Percentiles rank a stretch among this genome's conserved stretches.
These are phyloP conservation scores for Phytophthora litchii DNA, from an alignment of 352 stramenopile genomes.

Conservation along the genomic window DNA sequence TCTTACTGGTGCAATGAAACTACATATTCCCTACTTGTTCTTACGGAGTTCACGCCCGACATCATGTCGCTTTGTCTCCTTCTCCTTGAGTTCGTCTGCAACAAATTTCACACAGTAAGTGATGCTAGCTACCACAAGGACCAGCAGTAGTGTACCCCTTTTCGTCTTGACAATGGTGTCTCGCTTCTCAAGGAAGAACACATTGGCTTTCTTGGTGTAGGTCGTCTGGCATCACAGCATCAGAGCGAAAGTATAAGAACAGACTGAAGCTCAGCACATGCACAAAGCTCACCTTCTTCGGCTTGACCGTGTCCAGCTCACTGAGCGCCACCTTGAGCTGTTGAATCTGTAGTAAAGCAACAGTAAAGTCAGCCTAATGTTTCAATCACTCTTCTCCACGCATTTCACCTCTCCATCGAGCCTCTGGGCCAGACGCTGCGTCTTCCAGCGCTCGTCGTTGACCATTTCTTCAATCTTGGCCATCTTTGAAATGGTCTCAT, in stretches of 20 bases:
- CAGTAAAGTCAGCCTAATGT: neutral
- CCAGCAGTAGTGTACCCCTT: conserved; percentile 41
- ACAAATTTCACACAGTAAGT: neutral
- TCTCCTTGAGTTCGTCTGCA: conserved; percentile 69
- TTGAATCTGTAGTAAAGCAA: conserved; percentile 56
- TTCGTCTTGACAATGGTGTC: conserved; percentile 77
- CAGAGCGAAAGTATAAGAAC: neutral
- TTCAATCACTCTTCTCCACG: neutral
- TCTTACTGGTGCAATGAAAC: neutral
- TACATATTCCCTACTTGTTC: conserved; percentile 1
- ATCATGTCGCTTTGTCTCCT: conserved; percentile 61
- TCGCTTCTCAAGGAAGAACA: conserved; percentile 76
- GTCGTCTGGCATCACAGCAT: conserved; percentile 45
- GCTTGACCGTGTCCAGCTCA: conserved; percentile 71
- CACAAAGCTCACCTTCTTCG: conserved; percentile 58
- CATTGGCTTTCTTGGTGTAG: conserved; percentile 70
- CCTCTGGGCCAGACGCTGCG: conserved; percentile 43
- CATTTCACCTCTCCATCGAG: conserved; percentile 47
- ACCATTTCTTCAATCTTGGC: conserved; percentile 43
- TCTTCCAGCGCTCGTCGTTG: conserved; percentile 18
- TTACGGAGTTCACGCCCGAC: conserved; percentile 60
- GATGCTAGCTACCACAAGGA: too few relatives aligned
- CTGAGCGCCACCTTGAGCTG: conserved; percentile 76
- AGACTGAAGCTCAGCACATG: neutral
- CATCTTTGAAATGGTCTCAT: conserved; percentile 21